Base-by-base conservation (phyloP, 805 yeast species). In the Cyberlindnera xylosilytica region DNA sequence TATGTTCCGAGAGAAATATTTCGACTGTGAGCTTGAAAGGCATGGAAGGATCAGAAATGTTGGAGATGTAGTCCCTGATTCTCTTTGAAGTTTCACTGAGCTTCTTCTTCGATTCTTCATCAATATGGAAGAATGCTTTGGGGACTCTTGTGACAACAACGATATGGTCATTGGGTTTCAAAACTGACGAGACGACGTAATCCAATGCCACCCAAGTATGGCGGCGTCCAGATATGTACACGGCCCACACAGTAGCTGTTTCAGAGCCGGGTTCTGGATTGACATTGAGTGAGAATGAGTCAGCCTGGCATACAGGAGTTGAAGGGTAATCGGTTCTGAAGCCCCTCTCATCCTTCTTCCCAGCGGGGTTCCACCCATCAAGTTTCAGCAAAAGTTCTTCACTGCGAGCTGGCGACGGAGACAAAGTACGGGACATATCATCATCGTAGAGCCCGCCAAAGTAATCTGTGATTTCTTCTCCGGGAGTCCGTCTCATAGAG, bases 161-260 rank as follows among this genome's bases (percentile, higher is more conserved):
- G 11, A 86, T 61, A 12, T 79, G 72, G 60, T 86, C 95, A 8
- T 88, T 87, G 51, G 79, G 67, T 50, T 75, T 78, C 3, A 82
- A 61, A 11, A 82, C 63, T 32, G 69, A 64, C 36, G 68, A 69
- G 41, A 84, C 62, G 6, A 78, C 66, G 81, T 86, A 86, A 59
- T 86, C 95, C 20, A 86, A 61, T 1, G 88, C 80, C 10, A 83
- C 87, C 95, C 95, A 86, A 0, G 93, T 82, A 64, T 85, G 91
- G 42, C 67, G 71, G 45, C 91, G 66, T 3, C 88, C 95, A 50
- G 81, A 71, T 23, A 86, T 67, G 56, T 83, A 83, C 22, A 82
- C 79, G 57, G 85, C 17, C 46, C 39, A 36, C 8, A 13, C 23
- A 16, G 28, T 17, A 4, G 43, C 39, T 15, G 3, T 15, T 4